These are phyloP conservation scores for Chlorella sp. DNA, from an alignment of 139 green algal genomes.

Conservation along the genomic window DNA sequence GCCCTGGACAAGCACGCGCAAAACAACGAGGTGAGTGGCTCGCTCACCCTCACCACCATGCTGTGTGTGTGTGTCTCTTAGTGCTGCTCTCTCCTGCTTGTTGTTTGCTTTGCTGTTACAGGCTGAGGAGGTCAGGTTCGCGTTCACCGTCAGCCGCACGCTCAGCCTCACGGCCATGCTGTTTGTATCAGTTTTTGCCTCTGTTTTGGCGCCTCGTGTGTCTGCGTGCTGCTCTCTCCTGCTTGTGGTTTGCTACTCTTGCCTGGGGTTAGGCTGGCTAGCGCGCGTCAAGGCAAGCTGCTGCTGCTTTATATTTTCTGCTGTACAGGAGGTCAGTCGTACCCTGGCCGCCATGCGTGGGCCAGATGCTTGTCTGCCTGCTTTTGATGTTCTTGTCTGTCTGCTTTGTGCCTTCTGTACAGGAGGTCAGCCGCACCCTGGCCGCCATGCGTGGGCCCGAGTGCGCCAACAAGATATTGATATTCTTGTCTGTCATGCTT, in stretches of 20 bases:
- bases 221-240: no score
- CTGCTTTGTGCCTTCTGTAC: no score
- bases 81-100: no score
- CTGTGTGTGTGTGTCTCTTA: background rate
- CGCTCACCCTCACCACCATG: background rate
- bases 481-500: background rate
- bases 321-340: background rate
- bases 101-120: no score
- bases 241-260: background rate
- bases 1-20: background rate
- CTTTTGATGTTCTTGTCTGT: background rate
- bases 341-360: background rate
- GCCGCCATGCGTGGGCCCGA: background rate
- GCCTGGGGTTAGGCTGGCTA: background rate
- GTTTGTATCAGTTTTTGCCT: background rate
- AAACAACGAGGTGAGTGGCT: background rate
- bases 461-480: no score
- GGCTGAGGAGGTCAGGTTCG: background rate
- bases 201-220: background rate
- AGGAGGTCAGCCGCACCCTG: slow-evolving; percentile 1
- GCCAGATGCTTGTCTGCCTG: no score
- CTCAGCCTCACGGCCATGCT: background rate
- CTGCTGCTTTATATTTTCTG: no score
- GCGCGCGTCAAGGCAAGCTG: background rate
- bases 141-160: background rate